Base-by-base conservation (phyloP, 345 rosid genomes). In the Moricandia moricandioides region DNA sequence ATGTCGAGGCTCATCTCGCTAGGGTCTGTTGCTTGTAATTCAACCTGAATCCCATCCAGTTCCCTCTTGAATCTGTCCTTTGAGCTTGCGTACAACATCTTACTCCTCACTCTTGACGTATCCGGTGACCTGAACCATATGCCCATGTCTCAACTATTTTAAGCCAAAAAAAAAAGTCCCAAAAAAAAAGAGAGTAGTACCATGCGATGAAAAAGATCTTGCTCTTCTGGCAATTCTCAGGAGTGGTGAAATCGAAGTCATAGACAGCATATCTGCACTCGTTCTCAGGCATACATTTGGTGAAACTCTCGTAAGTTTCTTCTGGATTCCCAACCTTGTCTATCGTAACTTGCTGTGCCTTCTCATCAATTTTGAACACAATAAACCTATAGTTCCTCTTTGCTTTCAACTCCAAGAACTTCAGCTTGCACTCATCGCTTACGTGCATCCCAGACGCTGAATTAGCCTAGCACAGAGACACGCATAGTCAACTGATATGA, bases 1-100 rank as follows among this genome's bases (percentile, higher is more conserved):
- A 90, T 80, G 67, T 88, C 91, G 49, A 89, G 64, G 79, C 87
- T 88, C 92, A 88, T 88, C 82, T 89, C 90, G 43, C 89, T 86
- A 31, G 92, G 87, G 71, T 89, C 96, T 4, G 95, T 89, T 35
- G 89, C 95, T 61, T 87, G 92, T 76, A 88, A 63, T 69, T 88
- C 91, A 31, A 89, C 87, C 52, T 89, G 94, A 78, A 89, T 78
- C 6, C 91, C 94, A 71, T 89, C 91, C 78, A 89, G 65, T 82
- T 89, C 91, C 35, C 91, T 87, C 87, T 82, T 89, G 86, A 89
- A 87, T 56, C 91, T 79, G 72, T 89, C 91, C 76, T 85, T 89
- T 1, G 91, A 87, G 79, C 92, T 89, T 40, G 95, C 90, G 72
- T 89, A 89, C 21, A 89, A 62, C 95, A 87, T 89, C 84, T 89